Evolutionary conservation across 2,329 filamentous ascomycete genomes (phyloP).

Genomic region (Macroventuria anomochaeta): DNA sequence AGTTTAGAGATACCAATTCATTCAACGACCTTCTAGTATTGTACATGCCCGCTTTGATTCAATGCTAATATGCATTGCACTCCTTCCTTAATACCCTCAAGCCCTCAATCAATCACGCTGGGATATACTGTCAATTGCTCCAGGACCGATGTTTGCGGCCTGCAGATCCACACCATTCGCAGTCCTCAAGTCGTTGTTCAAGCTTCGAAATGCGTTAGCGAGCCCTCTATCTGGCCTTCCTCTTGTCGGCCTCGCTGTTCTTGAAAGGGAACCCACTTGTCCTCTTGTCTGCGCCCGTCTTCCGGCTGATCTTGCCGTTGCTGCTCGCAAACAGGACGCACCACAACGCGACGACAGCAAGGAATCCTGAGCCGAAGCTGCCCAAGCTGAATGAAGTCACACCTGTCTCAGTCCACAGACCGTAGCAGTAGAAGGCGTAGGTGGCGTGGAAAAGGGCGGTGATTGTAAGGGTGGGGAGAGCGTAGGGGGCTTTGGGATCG

Average conservation of each 20-base stretch:
- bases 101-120: neutral
- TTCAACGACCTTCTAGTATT: constrained; percentile 13
- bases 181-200: neutral
- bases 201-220: neutral
- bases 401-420: constrained; percentile 64
- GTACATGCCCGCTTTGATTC: constrained; percentile 7
- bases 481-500: constrained; percentile 55
- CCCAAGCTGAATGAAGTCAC: constrained; percentile 68
- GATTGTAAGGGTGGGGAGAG: constrained; percentile 69
- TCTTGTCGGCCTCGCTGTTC: constrained; percentile 63
- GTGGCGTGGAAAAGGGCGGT: constrained; percentile 70
- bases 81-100: neutral
- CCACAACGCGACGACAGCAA: constrained; percentile 71
- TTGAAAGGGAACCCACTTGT: constrained; percentile 70
- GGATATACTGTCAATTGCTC: neutral
- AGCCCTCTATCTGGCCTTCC: constrained; percentile 47
- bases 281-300: constrained; percentile 71
- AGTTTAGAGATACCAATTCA: constrained; percentile 27
- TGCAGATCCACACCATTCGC: too few species aligned
- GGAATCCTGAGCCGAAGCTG: constrained; percentile 60
- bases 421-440: constrained; percentile 66
- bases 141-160: too few species aligned
- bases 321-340: constrained; percentile 65
- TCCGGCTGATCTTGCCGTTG: constrained; percentile 64
- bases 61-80: neutral